Evolutionary conservation across 768 basidiomycete genomes (phyloP).

Genomic region (Calocybe cyanea): DNA sequence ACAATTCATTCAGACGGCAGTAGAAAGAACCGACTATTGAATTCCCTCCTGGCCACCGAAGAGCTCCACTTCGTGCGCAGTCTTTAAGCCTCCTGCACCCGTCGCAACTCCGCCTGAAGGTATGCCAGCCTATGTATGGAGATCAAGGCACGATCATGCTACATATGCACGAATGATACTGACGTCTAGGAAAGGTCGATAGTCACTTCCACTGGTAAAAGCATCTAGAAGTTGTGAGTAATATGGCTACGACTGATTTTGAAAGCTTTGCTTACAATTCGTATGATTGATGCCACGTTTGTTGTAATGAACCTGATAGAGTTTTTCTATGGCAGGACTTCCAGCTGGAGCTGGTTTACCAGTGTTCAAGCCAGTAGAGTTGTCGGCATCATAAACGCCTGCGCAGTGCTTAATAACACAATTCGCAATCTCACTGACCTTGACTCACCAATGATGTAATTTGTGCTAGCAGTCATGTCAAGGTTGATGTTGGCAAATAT

Average conservation of each 20-base stretch:
- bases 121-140: constrained; percentile 16
- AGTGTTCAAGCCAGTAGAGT: constrained; percentile 23
- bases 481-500: constrained; percentile 32
- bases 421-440: no score
- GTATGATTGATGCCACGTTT: constrained; percentile 18
- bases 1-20: no score
- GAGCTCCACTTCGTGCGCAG: constrained; percentile 18
- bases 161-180: neutral
- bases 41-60: constrained; percentile 26
- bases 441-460: constrained; percentile 15
- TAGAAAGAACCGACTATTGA: constrained; percentile 14
- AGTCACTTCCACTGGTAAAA: constrained; percentile 27
- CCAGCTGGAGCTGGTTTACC: constrained; percentile 22
- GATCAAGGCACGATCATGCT: neutral
- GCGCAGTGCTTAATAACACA: constrained; percentile 5
- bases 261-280: constrained; percentile 7
- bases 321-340: constrained; percentile 26
- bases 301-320: constrained; percentile 24
- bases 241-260: neutral
- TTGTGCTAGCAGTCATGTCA: constrained; percentile 32
- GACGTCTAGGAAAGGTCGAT: constrained; percentile 27
- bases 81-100: constrained; percentile 27
- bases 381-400: constrained; percentile 27
- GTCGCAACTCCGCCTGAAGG: constrained; percentile 28
- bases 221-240: constrained; percentile 5